These are phyloP conservation scores for Lasiodiplodia citricola DNA, from an alignment of 2,329 filamentous ascomycete genomes.

Conservation along the genomic window DNA sequence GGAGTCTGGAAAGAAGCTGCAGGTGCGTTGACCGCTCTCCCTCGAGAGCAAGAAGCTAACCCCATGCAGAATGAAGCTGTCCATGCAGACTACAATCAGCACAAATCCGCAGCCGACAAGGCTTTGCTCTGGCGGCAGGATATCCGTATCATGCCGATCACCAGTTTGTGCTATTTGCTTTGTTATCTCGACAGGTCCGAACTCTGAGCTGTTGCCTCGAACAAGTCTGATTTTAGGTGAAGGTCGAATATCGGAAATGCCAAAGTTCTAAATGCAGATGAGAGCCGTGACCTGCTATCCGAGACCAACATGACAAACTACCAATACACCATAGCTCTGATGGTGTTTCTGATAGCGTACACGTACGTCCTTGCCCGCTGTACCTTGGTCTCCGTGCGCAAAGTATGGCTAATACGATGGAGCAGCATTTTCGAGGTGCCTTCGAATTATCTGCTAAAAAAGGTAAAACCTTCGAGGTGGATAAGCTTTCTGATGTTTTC, in stretches of 20 bases:
- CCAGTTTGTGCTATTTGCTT: constrained; percentile 68
- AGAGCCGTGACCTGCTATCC: constrained; percentile 65
- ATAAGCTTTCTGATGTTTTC: constrained; percentile 51
- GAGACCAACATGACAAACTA: constrained; percentile 66
- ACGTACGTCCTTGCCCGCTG: constrained; percentile 23
- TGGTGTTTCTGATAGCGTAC: constrained; percentile 39
- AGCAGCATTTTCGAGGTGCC: constrained; percentile 52
- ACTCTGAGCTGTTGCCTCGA: not conserved
- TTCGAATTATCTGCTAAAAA: constrained; percentile 66
- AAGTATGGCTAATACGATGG: not conserved
- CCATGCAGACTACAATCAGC: constrained; percentile 24
- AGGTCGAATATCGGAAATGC: constrained; percentile 50
- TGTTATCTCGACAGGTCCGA: constrained; percentile 66
- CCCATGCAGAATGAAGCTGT: constrained; percentile 5
- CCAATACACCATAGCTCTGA: constrained; percentile 53
- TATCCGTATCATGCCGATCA: constrained; percentile 66
- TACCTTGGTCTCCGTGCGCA: not conserved
- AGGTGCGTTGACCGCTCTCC: not conserved
- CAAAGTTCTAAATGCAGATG: constrained; percentile 67
- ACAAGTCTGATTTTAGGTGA: not conserved
- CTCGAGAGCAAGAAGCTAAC: not conserved
- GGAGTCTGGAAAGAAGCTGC: constrained; percentile 1
- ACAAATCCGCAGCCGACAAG: constrained; percentile 20
- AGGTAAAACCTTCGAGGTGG: constrained; percentile 53
- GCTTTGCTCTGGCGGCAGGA: constrained; percentile 54